Conservation (phyloP, 1,139 yeast genomes). For the Yamadazyma atlantica region DNA sequence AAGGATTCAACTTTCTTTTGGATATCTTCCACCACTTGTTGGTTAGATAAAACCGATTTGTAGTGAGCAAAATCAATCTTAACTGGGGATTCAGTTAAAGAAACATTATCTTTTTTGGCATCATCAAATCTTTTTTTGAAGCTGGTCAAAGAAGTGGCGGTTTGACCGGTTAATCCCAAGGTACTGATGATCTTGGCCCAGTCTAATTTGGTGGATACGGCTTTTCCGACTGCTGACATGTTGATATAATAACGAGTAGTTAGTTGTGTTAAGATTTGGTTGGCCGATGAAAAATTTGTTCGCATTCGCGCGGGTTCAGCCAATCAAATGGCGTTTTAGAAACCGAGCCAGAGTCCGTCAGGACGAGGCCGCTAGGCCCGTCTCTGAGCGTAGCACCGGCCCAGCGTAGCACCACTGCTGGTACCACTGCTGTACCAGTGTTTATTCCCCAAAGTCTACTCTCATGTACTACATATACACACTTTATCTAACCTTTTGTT, state of each 20-base stretch:
- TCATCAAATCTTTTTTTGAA: slow-evolving; percentile 99
- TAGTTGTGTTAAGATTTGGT: neutral
- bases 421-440: too few species aligned
- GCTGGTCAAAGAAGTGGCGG: slow-evolving; percentile 82
- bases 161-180: slow-evolving; percentile 88
- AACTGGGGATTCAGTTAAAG: slow-evolving; percentile 69
- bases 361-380: too few species aligned
- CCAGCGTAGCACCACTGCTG: too few species aligned
- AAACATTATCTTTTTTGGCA: slow-evolving; percentile 79
- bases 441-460: too few species aligned
- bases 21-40: slow-evolving; percentile 74
- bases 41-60: slow-evolving; percentile 79
- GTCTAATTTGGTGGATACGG: slow-evolving; percentile 87
- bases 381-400: too few species aligned
- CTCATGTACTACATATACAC: too few species aligned
- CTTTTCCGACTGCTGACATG: slow-evolving; percentile 54
- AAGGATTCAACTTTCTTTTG: slow-evolving; percentile 73
- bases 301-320: slow-evolving; percentile 1
- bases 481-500: too few species aligned
- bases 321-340: slow-evolving; percentile 2
- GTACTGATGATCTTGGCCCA: slow-evolving; percentile 91
- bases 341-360: too few species aligned
- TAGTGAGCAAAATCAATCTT: slow-evolving; percentile 81
- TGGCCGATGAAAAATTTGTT: slow-evolving; percentile 1
- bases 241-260: neutral